Evolutionary conservation across 495 filamentous ascomycete genomes (phyloP), one percentile per base, ranked within the genome.

Genomic region (Hypoxylon lienhwacheense): DNA sequence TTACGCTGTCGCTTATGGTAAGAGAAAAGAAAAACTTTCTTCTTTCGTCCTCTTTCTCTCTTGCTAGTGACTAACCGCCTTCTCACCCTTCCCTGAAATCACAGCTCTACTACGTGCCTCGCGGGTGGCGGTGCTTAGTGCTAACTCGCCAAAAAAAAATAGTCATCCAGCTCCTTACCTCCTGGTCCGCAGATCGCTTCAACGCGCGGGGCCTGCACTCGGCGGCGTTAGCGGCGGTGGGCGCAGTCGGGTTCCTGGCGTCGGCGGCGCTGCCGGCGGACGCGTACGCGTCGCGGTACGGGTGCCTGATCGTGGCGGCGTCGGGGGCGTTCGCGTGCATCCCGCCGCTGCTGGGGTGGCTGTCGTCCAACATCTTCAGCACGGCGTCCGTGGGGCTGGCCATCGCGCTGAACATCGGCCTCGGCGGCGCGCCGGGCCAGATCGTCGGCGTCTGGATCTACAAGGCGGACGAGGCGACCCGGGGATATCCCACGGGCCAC

Each of bases 361-460:
- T 89, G 2, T 84, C 83, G 0, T 83, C 81, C 11, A 89, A 89
- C 53, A 68, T 88, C 12, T 74, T 77, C 64, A 78, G 76, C 42
- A 88, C 85, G 0, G 81, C 78, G 0, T 75, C 84, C 1, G 78
- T 80, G 0, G 85, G 85, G 0, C 73, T 88, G 2, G 85, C 84
- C 0, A 85, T 88, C 34, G 86, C 85, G 2, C 58, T 89, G 31
- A 88, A 88, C 52, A 79, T 87, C 11, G 79, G 78, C 0, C 72
- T 86, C 25, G 85, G 85, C 0, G 72, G 68, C 8, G 83, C 81
- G 0, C 79, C 83, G 0, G 85, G 85, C 3, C 84, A 88, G 63
- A 87, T 88, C 17, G 81, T 81, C 0, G 85, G 85, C 0, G 84
- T 88, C 4, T 89, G 84, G 81, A 87, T 88, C 32, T 89, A 87